phyloP scores from a whole-genome alignment of 441 rosid species.

The Gossypium schwendimanii region DNA sequence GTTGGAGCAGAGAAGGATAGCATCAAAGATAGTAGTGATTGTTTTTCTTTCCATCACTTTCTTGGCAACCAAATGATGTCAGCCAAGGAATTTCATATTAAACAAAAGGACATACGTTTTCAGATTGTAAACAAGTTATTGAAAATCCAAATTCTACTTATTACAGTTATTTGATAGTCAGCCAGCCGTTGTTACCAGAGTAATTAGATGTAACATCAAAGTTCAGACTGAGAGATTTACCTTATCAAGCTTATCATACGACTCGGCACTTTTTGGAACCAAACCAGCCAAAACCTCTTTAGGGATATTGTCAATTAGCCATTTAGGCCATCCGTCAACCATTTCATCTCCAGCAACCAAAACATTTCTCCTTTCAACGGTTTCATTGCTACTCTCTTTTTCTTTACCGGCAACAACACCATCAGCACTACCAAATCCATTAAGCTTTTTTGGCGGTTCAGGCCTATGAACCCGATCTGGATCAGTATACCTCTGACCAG shows the following conservation, averaged over 20 bases:
- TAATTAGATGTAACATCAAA: not conserved
- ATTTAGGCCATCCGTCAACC: slow-evolving; percentile 56
- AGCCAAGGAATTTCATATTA: not conserved
- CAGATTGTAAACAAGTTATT: not conserved
- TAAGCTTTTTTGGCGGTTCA: slow-evolving; percentile 7
- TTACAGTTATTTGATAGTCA: not conserved
- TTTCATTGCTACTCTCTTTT: slow-evolving; percentile 10
- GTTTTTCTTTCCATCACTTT: not conserved
- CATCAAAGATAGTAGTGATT: not conserved
- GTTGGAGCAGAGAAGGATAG: not conserved
- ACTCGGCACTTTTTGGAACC: slow-evolving; percentile 53
- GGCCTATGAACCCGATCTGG: slow-evolving; percentile 12
- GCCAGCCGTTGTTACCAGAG: not conserved
- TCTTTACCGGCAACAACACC: slow-evolving; percentile 6
- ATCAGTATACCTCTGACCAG: slow-evolving; percentile 32
- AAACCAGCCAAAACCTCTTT: slow-evolving; percentile 42
- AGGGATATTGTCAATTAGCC: slow-evolving; percentile 52
- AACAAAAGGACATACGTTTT: not conserved
- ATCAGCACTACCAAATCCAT: slow-evolving; percentile 12
- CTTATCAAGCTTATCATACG: slow-evolving; percentile 52
- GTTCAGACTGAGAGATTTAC: slow-evolving; percentile 17
- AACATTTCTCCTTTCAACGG: slow-evolving; percentile 8
- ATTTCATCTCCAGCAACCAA: slow-evolving; percentile 20
- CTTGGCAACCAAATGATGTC: not conserved
- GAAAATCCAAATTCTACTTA: not conserved